These are phyloP conservation scores for Candida mesenterica DNA, from an alignment of 1,139 yeast genomes.

Conservation along the genomic window DNA sequence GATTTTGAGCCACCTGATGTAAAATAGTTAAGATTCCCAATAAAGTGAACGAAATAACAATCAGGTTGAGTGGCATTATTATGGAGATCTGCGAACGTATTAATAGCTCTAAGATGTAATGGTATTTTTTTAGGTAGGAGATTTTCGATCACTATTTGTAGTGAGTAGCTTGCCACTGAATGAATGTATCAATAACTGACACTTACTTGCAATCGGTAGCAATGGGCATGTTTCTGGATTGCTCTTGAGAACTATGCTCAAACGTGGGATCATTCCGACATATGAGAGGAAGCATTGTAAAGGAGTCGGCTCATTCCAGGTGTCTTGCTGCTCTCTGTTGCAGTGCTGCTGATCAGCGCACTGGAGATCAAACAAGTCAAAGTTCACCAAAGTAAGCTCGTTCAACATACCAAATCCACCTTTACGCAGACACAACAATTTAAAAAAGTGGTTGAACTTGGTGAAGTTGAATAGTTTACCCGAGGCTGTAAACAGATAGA, in stretches of 20 bases:
- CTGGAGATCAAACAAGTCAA: constrained; percentile 31
- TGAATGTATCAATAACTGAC: constrained; percentile 3
- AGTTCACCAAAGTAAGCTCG: constrained; percentile 29
- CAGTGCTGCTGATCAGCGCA: constrained; percentile 2
- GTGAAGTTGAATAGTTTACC: constrained; percentile 30
- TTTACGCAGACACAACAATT: constrained; percentile 39
- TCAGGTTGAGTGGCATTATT: too few species aligned
- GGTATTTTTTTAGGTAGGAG: too few species aligned
- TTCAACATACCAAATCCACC: constrained; percentile 33
- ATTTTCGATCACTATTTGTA: neutral
- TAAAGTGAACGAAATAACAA: too few species aligned
- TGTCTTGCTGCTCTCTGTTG: constrained; percentile 5
- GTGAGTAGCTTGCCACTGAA: constrained; percentile 4
- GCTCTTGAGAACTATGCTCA: constrained; percentile 26
- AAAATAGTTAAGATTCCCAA: too few species aligned
- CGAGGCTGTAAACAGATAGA: constrained; percentile 25
- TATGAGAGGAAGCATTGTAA: constrained; percentile 29
- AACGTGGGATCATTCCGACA: constrained; percentile 25
- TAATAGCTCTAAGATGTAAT: too few species aligned
- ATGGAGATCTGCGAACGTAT: too few species aligned
- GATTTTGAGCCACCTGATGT: too few species aligned
- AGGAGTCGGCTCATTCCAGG: constrained; percentile 15
- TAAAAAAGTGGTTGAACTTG: constrained; percentile 42
- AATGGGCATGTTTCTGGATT: constrained; percentile 6
- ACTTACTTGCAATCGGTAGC: constrained; percentile 1